Evolutionary conservation across 2,329 filamentous ascomycete genomes (phyloP), one percentile per base, ranked within the genome.

Genomic region (Purpureocillium takamizusanense): DNA sequence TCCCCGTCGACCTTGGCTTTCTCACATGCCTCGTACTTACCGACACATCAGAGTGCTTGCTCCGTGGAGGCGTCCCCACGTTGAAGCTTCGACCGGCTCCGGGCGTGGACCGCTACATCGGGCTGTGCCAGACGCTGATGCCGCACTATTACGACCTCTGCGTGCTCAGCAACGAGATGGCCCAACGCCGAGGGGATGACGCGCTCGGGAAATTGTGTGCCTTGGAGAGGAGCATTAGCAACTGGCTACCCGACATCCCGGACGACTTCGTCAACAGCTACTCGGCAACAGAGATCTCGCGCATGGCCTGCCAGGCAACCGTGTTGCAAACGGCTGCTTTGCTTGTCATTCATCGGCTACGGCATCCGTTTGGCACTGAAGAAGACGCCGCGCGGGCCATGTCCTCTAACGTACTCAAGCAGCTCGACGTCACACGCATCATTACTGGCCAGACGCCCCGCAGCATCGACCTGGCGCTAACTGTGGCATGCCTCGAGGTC

Each of bases 281-380:
- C 14, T 46, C 45, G 4, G 32, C 49, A 1, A 33, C 36, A 9
- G 54, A 56, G 21, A 42, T 54, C 2, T 41, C 49, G 0, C 53
- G 53, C 34, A 55, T 57, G 52, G 41, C 54, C 31, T 53, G 51
- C 11, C 54, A 57, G 18, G 48, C 45, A 2, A 48, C 51, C 14
- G 47, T 50, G 11, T 45, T 51, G 39, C 49, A 46, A 4, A 36
- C 46, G 4, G 47, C 47, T 2, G 46, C 43, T 7, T 40, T 53
- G 4, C 43, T 57, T 7, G 39, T 55, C 7, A 36, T 52, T 0
- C 49, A 54, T 31, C 42, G 52, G 1, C 40, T 57, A 3, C 42
- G 46, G 10, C 38, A 46, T 37, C 42, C 43, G 1, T 56, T 6
- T 25, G 21, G 21, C 6, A 25, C 21, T 10, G 21, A 25, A 10